A percentile compares a stretch with the other conserved stretches of the same genome.
These are phyloP conservation scores for Paecilomyces dactylethromorphus DNA, from an alignment of 2,329 filamentous ascomycete species.

Conservation along the genomic window DNA sequence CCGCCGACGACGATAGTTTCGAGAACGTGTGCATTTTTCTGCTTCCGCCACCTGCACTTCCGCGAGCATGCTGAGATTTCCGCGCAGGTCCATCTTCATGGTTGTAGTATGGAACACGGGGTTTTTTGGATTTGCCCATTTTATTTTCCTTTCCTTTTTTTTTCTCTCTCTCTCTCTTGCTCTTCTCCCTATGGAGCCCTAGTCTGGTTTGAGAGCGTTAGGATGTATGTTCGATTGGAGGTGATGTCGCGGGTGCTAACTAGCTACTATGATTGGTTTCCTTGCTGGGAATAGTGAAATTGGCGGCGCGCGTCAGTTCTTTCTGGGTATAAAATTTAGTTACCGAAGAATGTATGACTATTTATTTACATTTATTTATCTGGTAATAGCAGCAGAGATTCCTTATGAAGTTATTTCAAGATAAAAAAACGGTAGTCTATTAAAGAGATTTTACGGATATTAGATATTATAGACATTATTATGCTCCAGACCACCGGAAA, in stretches of 20 bases:
- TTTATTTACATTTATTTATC: background rate
- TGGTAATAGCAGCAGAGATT: background rate
- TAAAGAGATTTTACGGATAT: background rate
- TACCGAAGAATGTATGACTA: background rate
- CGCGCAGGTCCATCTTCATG: constrained; percentile 1
- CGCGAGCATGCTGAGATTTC: constrained; percentile 1
- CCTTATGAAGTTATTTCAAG: background rate
- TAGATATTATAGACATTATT: background rate
- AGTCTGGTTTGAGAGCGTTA: background rate
- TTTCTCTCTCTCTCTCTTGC: background rate
- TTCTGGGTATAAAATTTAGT: background rate
- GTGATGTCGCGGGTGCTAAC: background rate
- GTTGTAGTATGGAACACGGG: constrained; percentile 8
- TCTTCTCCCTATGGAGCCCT: background rate
- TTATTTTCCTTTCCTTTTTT: background rate
- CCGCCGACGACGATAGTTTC: constrained; percentile 15
- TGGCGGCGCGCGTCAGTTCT: background rate
- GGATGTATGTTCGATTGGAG: background rate
- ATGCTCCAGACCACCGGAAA: background rate
- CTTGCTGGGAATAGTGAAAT: background rate
- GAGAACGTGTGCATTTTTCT: constrained; percentile 23
- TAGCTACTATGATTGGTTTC: background rate
- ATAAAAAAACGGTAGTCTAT: background rate
- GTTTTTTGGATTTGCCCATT: constrained; percentile 20
- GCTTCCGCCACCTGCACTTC: constrained; percentile 1